These are phyloP conservation scores for Maudiozyma pseudohumilis DNA, from an alignment of 805 yeast genomes.

Conservation along the genomic window DNA sequence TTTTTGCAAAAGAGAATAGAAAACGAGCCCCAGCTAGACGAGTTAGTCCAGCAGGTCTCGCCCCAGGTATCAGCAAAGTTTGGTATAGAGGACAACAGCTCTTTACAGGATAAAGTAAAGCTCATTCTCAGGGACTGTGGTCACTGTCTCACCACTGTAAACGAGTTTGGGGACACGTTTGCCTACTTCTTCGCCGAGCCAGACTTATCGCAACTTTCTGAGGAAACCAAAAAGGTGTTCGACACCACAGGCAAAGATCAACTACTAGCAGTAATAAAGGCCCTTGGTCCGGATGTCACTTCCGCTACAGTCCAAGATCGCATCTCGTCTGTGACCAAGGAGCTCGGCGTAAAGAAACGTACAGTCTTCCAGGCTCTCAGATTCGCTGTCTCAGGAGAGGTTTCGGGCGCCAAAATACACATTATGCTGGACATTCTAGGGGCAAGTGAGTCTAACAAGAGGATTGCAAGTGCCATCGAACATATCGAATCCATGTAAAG, in stretches of 20 bases:
- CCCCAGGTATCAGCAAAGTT: slow-evolving; percentile 12
- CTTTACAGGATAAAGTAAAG: slow-evolving; percentile 28
- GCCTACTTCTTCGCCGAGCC: slow-evolving; percentile 39
- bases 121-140: slow-evolving; percentile 37
- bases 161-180: slow-evolving; percentile 42
- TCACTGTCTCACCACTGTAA: slow-evolving; percentile 40
- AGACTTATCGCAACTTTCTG: slow-evolving; percentile 7
- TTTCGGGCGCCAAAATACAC: slow-evolving; percentile 61
- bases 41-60: slow-evolving; percentile 30
- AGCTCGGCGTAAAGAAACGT: slow-evolving; percentile 19
- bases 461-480: slow-evolving; percentile 21
- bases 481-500: background rate
- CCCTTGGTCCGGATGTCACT: slow-evolving; percentile 7
- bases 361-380: slow-evolving; percentile 49
- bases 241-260: slow-evolving; percentile 9
- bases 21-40: slow-evolving; percentile 28
- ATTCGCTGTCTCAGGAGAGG: slow-evolving; percentile 59
- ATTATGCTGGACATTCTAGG: slow-evolving; percentile 50
- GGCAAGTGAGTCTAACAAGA: slow-evolving; percentile 22
- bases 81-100: slow-evolving; percentile 3
- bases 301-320: slow-evolving; percentile 5
- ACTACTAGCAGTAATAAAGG: slow-evolving; percentile 10
- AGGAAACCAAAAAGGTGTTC: slow-evolving; percentile 22
- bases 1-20: slow-evolving; percentile 42
- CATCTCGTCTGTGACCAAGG: background rate